A percentile compares a stretch with the other conserved stretches of the same genome.
phyloP scores from a whole-genome alignment of 371 early-diverging fungal species.

The Zopfochytrium polystomum region DNA sequence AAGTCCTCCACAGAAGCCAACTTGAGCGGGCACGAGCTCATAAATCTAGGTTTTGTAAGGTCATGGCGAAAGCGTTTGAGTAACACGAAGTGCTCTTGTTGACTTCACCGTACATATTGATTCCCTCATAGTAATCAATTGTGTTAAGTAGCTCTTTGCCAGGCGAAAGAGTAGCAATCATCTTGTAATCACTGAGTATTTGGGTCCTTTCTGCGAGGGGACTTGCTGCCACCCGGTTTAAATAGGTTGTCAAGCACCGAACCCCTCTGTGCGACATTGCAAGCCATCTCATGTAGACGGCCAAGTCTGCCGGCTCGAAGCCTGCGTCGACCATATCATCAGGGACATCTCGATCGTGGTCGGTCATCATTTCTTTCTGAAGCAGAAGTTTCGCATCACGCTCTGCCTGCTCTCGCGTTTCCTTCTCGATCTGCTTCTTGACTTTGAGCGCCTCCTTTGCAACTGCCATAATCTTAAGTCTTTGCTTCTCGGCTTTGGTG shows the following conservation, averaged over 20 bases:
- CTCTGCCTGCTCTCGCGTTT: conserved; percentile 18
- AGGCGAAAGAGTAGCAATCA: conserved; percentile 34
- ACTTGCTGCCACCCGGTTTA: conserved; percentile 34
- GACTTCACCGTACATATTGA: conserved; percentile 33
- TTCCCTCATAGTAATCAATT: conserved; percentile 34
- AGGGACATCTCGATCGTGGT: conserved; percentile 20
- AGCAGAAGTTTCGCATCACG: conserved; percentile 15
- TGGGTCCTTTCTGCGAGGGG: conserved; percentile 35
- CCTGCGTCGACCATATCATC: conserved; percentile 25
- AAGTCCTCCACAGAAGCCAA: conserved; percentile 47
- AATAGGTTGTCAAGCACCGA: conserved; percentile 34
- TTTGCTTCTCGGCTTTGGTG: neutral
- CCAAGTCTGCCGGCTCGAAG: conserved; percentile 40
- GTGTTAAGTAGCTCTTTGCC: conserved; percentile 29
- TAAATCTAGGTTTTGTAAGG: conserved; percentile 24
- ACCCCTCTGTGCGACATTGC: conserved; percentile 18
- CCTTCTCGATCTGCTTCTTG: conserved; percentile 22
- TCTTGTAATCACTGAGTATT: conserved; percentile 41
- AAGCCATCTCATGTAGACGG: conserved; percentile 37
- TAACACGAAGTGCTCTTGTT: neutral
- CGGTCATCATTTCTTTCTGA: conserved; percentile 6
- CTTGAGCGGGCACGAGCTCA: conserved; percentile 36
- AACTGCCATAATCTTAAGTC: conserved; percentile 17
- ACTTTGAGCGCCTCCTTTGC: conserved; percentile 27
- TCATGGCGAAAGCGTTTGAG: neutral